Base-by-base conservation (phyloP, 805 yeast species). In the Yarrowia sp. region DNA sequence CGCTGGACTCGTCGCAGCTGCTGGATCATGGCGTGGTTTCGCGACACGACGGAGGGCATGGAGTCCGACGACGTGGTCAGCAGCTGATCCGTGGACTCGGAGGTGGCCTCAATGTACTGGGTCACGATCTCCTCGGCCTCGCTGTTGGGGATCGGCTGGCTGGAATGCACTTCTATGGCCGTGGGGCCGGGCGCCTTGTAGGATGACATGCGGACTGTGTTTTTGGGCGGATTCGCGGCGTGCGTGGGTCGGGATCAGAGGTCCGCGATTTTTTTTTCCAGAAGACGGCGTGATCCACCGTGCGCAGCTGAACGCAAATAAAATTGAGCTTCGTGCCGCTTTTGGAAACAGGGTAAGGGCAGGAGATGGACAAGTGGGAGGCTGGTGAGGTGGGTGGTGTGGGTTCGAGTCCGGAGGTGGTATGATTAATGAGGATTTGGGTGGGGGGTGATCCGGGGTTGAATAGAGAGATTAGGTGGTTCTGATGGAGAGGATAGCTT, bases 1-100 rank as follows among this genome's bases (percentile, higher is more conserved):
- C 96, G 84, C 74, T 88, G 94, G 47, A 90, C 80, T 75, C 96
- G 83, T 73, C 82, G 84, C 73, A 91, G 80, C 79, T 90, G 96
- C 68, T 90, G 81, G 70, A 81, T 72, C 19, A 84, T 80, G 34
- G 85, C 81, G 19, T 73, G 78, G 15, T 67, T 66, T 36, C 68
- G 50, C 13, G 58, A 43, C 15, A 64, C 60, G 10, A 50, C 58
- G 4, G 40, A 33, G 12, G 67, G 60, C 58, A 50, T 64, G 49
- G 34, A 36, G 34, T 49, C 42, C 30, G 10, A 15, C 19, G 42
- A n/a, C 47, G 30, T 47, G 84, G 83, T 73, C 85, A 86, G 75
- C 84, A 95, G 78, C 91, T 90, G 72, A 93, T 94, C 74, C 91
- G 92, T 71, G 44, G 61, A 46, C 20, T 66, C 34, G 20, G 46